These are phyloP conservation scores for Fusarium duplospermum DNA, from an alignment of 2,329 filamentous ascomycete species.

Conservation along the genomic window DNA sequence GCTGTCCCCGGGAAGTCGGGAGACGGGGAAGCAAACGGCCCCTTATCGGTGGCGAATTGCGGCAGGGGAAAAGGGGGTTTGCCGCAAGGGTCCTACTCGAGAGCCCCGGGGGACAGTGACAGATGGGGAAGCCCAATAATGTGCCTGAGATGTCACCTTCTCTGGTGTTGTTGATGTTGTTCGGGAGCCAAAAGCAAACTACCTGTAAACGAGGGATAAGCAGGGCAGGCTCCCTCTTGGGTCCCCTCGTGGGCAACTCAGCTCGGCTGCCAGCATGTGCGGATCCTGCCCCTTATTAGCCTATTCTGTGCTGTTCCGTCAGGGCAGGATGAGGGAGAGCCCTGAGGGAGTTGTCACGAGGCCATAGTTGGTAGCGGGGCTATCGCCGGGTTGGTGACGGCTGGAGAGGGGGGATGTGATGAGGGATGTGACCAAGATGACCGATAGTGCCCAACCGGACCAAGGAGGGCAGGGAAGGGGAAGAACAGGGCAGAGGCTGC, in stretches of 20 bases:
- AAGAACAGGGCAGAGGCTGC: background rate
- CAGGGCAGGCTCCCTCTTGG: slow-evolving; percentile 19
- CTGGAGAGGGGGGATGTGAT: slow-evolving; percentile 31
- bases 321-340: slow-evolving; percentile 32
- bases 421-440: slow-evolving; percentile 32
- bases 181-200: slow-evolving; percentile 26
- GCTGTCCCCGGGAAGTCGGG: slow-evolving; percentile 23
- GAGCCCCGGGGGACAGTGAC: background rate
- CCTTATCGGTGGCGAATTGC: slow-evolving; percentile 40
- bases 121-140: slow-evolving; percentile 31
- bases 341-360: slow-evolving; percentile 40
- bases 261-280: slow-evolving; percentile 23
- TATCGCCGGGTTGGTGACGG: slow-evolving; percentile 30
- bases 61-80: slow-evolving; percentile 31
- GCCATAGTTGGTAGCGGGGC: slow-evolving; percentile 39
- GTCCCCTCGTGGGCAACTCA: slow-evolving; percentile 20
- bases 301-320: slow-evolving; percentile 22
- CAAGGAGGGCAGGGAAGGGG: slow-evolving; percentile 13
- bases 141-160: slow-evolving; percentile 22
- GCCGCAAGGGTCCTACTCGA: slow-evolving; percentile 11
- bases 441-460: slow-evolving; percentile 18
- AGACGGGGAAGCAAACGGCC: slow-evolving; percentile 19
- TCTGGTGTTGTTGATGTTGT: slow-evolving; percentile 27
- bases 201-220: slow-evolving; percentile 8
- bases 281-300: slow-evolving; percentile 35